Base-by-base conservation (phyloP, 257 asterid genomes). In the Plantago major region DNA sequence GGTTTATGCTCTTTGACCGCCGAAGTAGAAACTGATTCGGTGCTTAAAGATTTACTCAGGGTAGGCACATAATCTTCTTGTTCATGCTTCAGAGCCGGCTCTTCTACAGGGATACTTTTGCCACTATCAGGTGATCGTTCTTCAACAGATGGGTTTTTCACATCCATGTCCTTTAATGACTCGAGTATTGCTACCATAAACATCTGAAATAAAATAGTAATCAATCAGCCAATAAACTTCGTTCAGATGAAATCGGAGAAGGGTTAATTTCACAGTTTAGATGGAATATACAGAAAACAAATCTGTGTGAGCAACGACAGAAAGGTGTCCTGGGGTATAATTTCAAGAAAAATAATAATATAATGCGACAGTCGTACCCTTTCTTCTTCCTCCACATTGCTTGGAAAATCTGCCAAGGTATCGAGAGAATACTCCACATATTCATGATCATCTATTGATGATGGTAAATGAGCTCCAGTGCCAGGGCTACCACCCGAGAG, bases 321-420 rank as follows among this genome's bases (percentile, higher is more conserved):
- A 22, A 22, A 22, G 26, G 26, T 22, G 26, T 22, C 26, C 26
- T n/a, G 26, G 26, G 55, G 14, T 13, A 48, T n/a, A n/a, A n/a
- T 48, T 48, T 48, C 54, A 9, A 48, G 54, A 48, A 48, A 9
- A 48, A 48, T 44, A 46, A 49, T 46, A 48, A 33, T 33, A 4
- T 33, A 5, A 33, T 46, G 46, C 1, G 62, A 58, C 42, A 57
- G 47, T 57, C 10, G 19, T 38, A 85, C 97, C 85, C 89, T 83
- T 71, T 90, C 95, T 82, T 90, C 97, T 73, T 90, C 97, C 67
- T 90, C 95, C 63, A 74, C 79, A 43, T 85, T 87, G 82, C 65
- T 78, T 0, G 97, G 97, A 69, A 90, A 88, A 73, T 83, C 93
- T 58, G 80, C 81, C 67, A 77, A 67, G 73, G 63, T 79, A 71